Evolutionary conservation across 495 filamentous ascomycete species (phyloP), one percentile per base, ranked within the genome.

Genomic region (Pyrenula massariospora): DNA sequence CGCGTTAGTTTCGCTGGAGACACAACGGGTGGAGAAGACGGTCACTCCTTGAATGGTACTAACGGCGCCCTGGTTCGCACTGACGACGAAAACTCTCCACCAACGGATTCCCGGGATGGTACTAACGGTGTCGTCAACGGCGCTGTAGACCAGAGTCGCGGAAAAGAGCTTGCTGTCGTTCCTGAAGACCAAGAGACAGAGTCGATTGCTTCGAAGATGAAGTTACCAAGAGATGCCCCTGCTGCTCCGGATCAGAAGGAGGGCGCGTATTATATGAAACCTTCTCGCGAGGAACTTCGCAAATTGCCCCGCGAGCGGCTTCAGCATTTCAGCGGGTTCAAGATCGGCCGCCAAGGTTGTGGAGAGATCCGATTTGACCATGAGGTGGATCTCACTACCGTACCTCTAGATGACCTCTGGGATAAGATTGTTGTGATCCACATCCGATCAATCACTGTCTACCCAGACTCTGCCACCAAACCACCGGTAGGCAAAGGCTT

Each of bases 241-340:
- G 50, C 72, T 22, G 69, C 69, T 3, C 66, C 61, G 19, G 82
- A 86, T 56, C 82, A 80, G 48, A 73, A 79, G 25, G 76, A 82
- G 21, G 89, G 89, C 57, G 73, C 78, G 2, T 98, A 98, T 70
- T 96, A 82, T 82, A 94, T 91, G 84, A 77, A 75, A 48, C 93
- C 93, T 10, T 74, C 75, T 2, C 68, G 77, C 5, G 79, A 84
- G 2, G 84, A 93, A 58, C 76, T 98, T 48, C 75, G 77, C 60
- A 81, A 81, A 50, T 83, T 95, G 86, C 82, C 78, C 59, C 80
- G 81, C 25, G 77, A 85, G 25, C 80, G 93, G 67, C 83, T 84
- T 25, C 81, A 86, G 67, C 79, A 77, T 25, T 79, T 96, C 23
- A 67, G 70, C 10, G 78, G 82, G 59, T 87, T 96, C 65, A 84